These are phyloP conservation scores for Colletotrichum zoysiae DNA, from an alignment of 2,329 filamentous ascomycete species.

Conservation along the genomic window DNA sequence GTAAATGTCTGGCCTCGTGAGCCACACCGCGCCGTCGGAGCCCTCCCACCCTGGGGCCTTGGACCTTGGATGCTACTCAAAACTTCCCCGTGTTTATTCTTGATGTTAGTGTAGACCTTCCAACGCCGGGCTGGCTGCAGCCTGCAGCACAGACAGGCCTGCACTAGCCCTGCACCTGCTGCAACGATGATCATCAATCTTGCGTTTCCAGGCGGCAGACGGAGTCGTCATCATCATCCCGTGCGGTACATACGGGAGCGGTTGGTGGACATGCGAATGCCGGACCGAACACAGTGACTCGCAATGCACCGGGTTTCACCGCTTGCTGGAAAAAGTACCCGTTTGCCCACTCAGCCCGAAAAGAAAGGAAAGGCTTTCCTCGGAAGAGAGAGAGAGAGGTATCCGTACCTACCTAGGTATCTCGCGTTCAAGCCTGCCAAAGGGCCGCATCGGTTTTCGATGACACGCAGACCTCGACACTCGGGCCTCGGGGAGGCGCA, in stretches of 20 bases:
- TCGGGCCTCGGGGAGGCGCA: constrained; percentile 13
- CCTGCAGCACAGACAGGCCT: constrained; percentile 7
- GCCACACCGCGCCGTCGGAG: constrained; percentile 15
- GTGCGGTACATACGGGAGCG: background rate
- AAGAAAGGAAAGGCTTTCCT: background rate
- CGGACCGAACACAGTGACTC: background rate
- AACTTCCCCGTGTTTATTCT: constrained; percentile 35
- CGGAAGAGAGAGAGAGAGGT: no score
- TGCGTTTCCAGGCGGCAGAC: constrained; percentile 31
- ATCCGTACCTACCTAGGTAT: no score
- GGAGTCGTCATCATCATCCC: constrained; percentile 34
- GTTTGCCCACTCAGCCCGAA: background rate
- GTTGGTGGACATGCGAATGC: background rate
- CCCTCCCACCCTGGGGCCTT: constrained; percentile 6
- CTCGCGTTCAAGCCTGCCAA: background rate
- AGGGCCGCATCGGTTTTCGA: background rate
- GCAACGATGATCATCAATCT: constrained; percentile 33
- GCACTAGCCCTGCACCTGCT: constrained; percentile 2
- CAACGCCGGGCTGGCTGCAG: constrained; percentile 12
- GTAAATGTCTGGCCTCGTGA: constrained; percentile 13
- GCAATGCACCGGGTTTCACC: background rate
- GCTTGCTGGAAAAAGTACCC: background rate
- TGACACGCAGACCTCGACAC: constrained; percentile 10
- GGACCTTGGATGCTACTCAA: constrained; percentile 20
- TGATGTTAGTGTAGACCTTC: constrained; percentile 10